Conservation (phyloP, 139 green algal species). For the Chlamydomonas sphaeroides region DNA sequence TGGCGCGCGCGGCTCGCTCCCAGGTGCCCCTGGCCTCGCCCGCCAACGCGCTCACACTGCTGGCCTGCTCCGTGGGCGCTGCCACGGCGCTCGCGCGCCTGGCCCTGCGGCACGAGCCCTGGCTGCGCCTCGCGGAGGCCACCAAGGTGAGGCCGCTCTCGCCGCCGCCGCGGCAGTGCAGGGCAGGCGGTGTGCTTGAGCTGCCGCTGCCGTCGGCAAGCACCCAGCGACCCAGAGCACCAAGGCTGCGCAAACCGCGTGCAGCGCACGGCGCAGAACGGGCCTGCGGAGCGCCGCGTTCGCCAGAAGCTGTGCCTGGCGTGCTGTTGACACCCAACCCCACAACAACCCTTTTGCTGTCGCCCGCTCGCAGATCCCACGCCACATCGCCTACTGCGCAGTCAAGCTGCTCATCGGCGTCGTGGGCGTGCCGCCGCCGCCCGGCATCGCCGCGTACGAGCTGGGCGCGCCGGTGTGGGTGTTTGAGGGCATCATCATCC, state of each 20-base stretch:
- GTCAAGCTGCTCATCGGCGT: conserved; percentile 19
- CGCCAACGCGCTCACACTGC: neutral
- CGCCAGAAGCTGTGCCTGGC: too few relatives aligned
- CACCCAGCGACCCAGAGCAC: too few relatives aligned
- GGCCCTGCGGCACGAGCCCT: neutral
- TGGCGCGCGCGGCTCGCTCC: neutral
- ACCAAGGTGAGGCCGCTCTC: conserved; percentile 2
- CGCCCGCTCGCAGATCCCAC: neutral
- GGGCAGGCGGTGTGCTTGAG: too few relatives aligned
- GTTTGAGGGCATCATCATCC: conserved; percentile 24
- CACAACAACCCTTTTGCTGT: too few relatives aligned
- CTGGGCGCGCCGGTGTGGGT: conserved; percentile 2
- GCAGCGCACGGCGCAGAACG: too few relatives aligned
- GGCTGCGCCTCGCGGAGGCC: conserved; percentile 4
- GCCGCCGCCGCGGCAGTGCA: too few relatives aligned
- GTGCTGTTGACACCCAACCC: too few relatives aligned
- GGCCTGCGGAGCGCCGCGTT: too few relatives aligned
- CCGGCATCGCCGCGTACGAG: conserved; percentile 19
- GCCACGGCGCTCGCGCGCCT: neutral
- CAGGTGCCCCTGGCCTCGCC: neutral
- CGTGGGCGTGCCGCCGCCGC: neutral
- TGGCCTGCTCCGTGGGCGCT: neutral
- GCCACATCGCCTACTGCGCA: conserved; percentile 1
- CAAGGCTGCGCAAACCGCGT: neutral
- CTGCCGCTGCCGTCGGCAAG: too few relatives aligned